Conservation (phyloP, 768 basidiomycete species). For the Dacryopinax spathularia region DNA sequence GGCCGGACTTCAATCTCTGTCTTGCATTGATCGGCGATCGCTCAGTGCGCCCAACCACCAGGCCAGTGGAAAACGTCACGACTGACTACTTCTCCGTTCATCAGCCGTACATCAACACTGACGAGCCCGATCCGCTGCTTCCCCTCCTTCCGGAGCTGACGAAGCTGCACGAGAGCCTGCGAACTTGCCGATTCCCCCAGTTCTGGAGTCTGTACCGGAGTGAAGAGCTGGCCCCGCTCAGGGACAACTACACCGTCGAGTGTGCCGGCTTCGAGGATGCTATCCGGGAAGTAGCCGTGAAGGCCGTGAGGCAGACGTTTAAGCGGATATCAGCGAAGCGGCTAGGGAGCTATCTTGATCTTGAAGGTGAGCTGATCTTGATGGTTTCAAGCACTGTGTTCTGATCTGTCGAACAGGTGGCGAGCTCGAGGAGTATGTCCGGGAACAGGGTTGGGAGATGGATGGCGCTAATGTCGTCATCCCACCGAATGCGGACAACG, state of each 20-base stretch:
- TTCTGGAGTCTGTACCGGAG: conserved; percentile 73
- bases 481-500: conserved; percentile 76
- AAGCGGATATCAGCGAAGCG: conserved; percentile 54
- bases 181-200: conserved; percentile 73
- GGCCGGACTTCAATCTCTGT: conserved; percentile 89
- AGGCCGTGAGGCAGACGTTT: conserved; percentile 66
- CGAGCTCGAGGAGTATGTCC: conserved; percentile 47
- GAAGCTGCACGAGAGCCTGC: conserved; percentile 52
- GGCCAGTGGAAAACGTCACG: neutral
- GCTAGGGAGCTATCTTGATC: conserved; percentile 54
- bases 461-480: conserved; percentile 44
- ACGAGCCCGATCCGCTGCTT: conserved; percentile 73
- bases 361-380: conserved; percentile 34
- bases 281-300: conserved; percentile 61
- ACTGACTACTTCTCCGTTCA: neutral
- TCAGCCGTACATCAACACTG: conserved; percentile 25
- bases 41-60: conserved; percentile 11
- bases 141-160: conserved; percentile 53
- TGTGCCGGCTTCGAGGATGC: conserved; percentile 70
- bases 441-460: conserved; percentile 52
- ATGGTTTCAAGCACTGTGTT: neutral
- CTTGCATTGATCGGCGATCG: conserved; percentile 82
- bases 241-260: conserved; percentile 79
- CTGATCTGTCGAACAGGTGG: no score
- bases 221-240: conserved; percentile 49